Base-by-base conservation (phyloP, 164 flowering plant genomes). In the Vitis riparia region DNA sequence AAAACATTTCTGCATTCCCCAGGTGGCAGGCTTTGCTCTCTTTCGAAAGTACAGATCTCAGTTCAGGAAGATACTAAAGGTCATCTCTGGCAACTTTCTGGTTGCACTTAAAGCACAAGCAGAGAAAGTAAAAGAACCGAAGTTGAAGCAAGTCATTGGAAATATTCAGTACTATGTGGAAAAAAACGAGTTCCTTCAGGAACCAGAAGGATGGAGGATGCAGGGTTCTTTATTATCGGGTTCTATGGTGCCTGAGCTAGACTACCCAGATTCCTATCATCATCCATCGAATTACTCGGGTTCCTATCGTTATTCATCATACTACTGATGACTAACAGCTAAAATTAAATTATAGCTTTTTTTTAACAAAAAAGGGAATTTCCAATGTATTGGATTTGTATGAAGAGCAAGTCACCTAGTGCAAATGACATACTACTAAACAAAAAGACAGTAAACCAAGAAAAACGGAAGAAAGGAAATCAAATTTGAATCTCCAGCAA, bases 11-110 rank as follows among this genome's bases (percentile, higher is more conserved):
- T 52, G 15, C 68, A 16, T 68, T 76, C 78, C 30, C 11, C 87
- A 96, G 99, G 78, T 86, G 89, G 97, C 98, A 55, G 99, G 99
- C 2, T 89, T 69, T 76, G 91, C 82, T 10, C 86, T 92, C 51
- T 83, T 70, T 72, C 71, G 62, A 63, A 88, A 73, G 72, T 96
- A 91, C 83, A 87, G 77, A 73, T 66, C 81, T 57, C 98, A 91
- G 77, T 96, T 93, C 74, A 61, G 2, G 75, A 96, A 93, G 83
- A 50, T 96, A 27, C 63, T 96, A 64, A 67, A 82, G 23, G 53
- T 86, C 29, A 82, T 91, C 62, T 76, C 77, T 4, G 70, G 73
- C 8, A 64, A 83, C 68, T 95, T 89, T 67, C 55, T 91, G 61
- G 71, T 7, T n/a, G 79, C 83, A 9, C 76, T 91, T 47, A 79